phyloP scores from a whole-genome alignment of 768 basidiomycete genomes.

The Leccinum disarticulatum region DNA sequence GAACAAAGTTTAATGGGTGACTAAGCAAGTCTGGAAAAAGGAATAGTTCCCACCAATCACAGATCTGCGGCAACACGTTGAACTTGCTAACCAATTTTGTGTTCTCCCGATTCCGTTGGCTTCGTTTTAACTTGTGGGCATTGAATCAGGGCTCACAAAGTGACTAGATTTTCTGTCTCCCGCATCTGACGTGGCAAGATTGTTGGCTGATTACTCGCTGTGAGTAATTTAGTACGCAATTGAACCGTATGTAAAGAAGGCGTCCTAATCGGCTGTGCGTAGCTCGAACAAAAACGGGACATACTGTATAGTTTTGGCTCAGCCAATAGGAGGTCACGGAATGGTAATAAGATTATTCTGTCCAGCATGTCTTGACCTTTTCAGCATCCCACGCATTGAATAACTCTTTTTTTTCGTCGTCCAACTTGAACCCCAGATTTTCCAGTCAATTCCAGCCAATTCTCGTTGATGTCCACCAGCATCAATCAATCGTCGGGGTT shows the following conservation, averaged over 20 bases:
- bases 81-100: not conserved
- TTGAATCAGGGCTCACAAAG: too few species aligned
- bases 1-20: too few species aligned
- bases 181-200: too few species aligned
- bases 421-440: not conserved
- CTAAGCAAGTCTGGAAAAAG: too few species aligned
- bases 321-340: not conserved
- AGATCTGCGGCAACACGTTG: not conserved
- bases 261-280: not conserved
- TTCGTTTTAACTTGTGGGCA: too few species aligned
- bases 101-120: too few species aligned
- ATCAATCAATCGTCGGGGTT: not conserved
- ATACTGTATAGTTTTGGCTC: not conserved
- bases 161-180: too few species aligned
- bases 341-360: not conserved
- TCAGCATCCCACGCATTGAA: not conserved
- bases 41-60: not conserved
- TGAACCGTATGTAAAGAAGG: not conserved
- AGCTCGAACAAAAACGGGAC: not conserved
- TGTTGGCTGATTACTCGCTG: not conserved
- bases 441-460: not conserved
- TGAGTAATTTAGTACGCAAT: not conserved
- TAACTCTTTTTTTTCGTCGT: not conserved
- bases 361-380: too few species aligned
- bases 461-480: not conserved